Conservation (phyloP, 768 basidiomycete species). For the Suillus discolor region DNA sequence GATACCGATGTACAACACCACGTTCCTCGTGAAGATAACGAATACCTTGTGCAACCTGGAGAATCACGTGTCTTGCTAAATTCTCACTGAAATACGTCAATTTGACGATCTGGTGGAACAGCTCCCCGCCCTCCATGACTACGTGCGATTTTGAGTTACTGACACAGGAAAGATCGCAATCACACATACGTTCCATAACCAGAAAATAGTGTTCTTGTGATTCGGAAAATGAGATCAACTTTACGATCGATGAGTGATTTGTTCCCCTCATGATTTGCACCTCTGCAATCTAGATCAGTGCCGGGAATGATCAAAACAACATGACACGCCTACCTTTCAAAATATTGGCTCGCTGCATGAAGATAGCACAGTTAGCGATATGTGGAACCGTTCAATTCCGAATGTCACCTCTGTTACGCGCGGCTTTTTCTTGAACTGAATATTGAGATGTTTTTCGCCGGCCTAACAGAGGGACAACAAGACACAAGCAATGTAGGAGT, state of each 20-base stretch:
- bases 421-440: constrained; percentile 95
- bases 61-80: constrained; percentile 94
- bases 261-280: constrained; percentile 99
- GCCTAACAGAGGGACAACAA: constrained; percentile 54
- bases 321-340: constrained; percentile 69
- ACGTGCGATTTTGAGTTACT: constrained; percentile 16
- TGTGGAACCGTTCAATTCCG: constrained; percentile 18
- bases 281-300: constrained; percentile 52
- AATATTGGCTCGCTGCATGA: constrained; percentile 87
- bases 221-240: constrained; percentile 90
- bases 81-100: constrained; percentile 98
- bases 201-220: constrained; percentile 93
- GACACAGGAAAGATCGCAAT: constrained; percentile 1
- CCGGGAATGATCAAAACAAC: background rate
- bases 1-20: constrained; percentile 91
- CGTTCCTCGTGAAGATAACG: constrained; percentile 96
- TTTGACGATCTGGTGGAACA: constrained; percentile 99
- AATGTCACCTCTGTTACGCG: constrained; percentile 91
- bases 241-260: constrained; percentile 90
- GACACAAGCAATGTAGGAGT: constrained; percentile 15
- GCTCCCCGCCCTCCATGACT: constrained; percentile 98
- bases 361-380: constrained; percentile 22
- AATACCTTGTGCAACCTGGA: constrained; percentile 94
- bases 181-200: constrained; percentile 80
- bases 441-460: constrained; percentile 91